phyloP scores from a whole-genome alignment of 108 stramenopile species.

The Cafeteria roenbergensis region DNA sequence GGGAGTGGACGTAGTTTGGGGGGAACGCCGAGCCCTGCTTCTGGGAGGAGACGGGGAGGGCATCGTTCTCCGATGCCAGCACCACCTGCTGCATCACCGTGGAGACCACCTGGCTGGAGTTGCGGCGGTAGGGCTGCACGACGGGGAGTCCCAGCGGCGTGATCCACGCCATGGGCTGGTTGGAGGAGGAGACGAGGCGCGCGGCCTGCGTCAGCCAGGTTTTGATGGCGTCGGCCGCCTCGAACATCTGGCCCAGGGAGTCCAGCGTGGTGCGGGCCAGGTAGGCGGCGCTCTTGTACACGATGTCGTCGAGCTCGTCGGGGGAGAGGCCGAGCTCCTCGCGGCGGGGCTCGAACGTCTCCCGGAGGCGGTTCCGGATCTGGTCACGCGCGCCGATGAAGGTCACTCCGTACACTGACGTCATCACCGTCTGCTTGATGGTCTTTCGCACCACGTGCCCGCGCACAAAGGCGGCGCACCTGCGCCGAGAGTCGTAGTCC shows the following conservation, averaged over 20 bases:
- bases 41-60: constrained; percentile 61
- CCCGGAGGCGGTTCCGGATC: constrained; percentile 54
- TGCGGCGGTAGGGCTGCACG: constrained; percentile 85
- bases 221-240: constrained; percentile 81
- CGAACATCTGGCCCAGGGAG: constrained; percentile 82
- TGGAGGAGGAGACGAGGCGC: constrained; percentile 60
- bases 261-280: constrained; percentile 78
- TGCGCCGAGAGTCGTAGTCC: constrained; percentile 43
- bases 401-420: constrained; percentile 97
- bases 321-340: constrained; percentile 40
- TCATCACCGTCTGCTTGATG: constrained; percentile 99
- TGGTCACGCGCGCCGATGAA: constrained; percentile 88
- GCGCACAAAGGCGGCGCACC: constrained; percentile 67
- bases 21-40: constrained; percentile 90
- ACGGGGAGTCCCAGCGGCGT: constrained; percentile 93
- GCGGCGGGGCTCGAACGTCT: constrained; percentile 12
- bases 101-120: constrained; percentile 53
- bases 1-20: constrained; percentile 95
- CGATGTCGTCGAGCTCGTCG: constrained; percentile 62
- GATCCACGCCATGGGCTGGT: constrained; percentile 90
- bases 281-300: constrained; percentile 65
- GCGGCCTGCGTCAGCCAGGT: constrained; percentile 82
- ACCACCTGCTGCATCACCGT: constrained; percentile 75
- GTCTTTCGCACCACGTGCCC: constrained; percentile 84
- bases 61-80: constrained; percentile 61